Evolutionary conservation across 257 asterid genomes (phyloP), one percentile per base, ranked within the genome.

Genomic region (Leptodermis oblonga): DNA sequence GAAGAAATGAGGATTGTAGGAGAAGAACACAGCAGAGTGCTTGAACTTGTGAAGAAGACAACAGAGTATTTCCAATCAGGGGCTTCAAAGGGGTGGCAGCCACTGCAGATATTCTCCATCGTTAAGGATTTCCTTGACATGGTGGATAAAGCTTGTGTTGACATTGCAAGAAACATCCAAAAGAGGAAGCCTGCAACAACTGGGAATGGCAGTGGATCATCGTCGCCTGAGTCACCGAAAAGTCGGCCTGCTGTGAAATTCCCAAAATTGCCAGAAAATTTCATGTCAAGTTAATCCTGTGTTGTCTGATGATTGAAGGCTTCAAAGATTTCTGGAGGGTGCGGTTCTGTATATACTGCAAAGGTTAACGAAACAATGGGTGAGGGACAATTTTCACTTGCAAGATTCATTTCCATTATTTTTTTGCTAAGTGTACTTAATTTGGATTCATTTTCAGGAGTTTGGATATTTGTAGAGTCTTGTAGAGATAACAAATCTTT

Each of bases 141-240:
- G 98, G 98, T 91, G 59, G 99, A 94, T 82, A 79, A 82, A 67
- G 96, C 82, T 45, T 92, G 99, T 73, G 65, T 89, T 52, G 98
- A 89, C 5, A 90, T 91, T 49, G 81, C 97, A 11, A 83, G 87
- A 74, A 82, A 86, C 67, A 66, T 80, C 73, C 98, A 91, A 85
- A 91, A 72, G 74, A 84, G 84, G 65, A 87, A 77, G 74, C 77
- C 88, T 4, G 65, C 49, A 49, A 49, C 49, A 49, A 49, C 90
- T 10, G 71, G 81, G 6, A 62, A 62, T 6, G 65, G 48, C 31
- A 77, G 62, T 30, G 88, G 75, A 41, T 73, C 96, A 12, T 71
- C 90, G 0, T 77, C 92, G 20, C 78, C 82, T 13, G 85, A 66
- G 55, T 85, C 92, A n/a, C 87, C 88, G 12, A 62, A 59, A 30